Evolutionary conservation across 2,329 filamentous ascomycete genomes (phyloP), one percentile per base, ranked within the genome.

Genomic region (Colletotrichum brevisporum): DNA sequence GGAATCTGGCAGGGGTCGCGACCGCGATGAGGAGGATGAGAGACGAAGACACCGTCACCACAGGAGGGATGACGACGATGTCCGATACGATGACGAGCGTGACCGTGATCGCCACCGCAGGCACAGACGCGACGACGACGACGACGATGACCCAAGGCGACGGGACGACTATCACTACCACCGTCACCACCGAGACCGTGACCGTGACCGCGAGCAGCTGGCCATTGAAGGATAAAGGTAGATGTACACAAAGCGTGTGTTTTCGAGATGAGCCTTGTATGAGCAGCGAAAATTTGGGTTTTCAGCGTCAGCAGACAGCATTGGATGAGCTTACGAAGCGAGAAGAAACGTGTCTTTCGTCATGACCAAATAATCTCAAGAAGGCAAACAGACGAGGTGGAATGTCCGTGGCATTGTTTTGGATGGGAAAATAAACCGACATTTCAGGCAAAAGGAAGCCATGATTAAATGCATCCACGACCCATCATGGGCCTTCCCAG

Each of bases 11-110:
- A 76, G 73, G 39, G 77, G 77, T 48, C 69, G 69, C 16, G 69
- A 76, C 39, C 74, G 73, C 48, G 73, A 76, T 50, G 74, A 78
- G 6, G 75, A 77, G 10, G 74, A 72, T 24, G 76, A 73, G 59
- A 54, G 58, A 27, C 45, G 57, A n/a, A 61, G 72, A 70, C 54
- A 71, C 55, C 63, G 75, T 70, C 58, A 73, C 71, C 60, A 73
- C 68, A 56, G 74, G 74, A 57, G 74, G 78, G 78, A 81, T 15
- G 78, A 81, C 31, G 77, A 82, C 52, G 76, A 78, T 4, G 81
- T 83, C n/a, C 77, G 73, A 8, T 75, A 75, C 12, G 74, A 80
- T 31, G 77, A 79, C 26, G 75, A 76, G 4, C 71, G 75, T 45
- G 72, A 77, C 2, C 70, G 73, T 12, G 75, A 77, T 4, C 76